Conservation (phyloP, 805 yeast species). For the Groenewaldozyma salmanticensis region DNA sequence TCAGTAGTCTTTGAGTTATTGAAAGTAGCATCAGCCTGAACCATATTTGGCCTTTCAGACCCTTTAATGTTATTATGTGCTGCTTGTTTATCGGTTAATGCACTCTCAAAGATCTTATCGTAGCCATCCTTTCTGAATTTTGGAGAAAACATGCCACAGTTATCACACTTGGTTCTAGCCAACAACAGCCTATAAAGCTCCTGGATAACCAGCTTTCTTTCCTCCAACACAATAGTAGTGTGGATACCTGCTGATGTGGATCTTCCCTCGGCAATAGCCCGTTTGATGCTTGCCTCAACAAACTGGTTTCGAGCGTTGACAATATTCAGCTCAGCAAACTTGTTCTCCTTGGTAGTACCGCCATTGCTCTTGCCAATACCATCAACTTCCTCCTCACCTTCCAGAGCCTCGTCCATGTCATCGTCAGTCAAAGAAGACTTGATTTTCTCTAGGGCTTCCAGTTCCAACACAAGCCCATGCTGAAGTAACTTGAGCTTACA, state of each 20-base stretch:
- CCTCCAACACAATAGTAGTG: conserved; percentile 81
- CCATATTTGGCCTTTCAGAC: conserved; percentile 58
- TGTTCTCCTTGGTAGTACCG: conserved; percentile 24
- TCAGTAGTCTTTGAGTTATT: conserved; percentile 24
- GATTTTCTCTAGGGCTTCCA: conserved; percentile 61
- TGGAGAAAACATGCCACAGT: conserved; percentile 94
- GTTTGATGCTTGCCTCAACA: conserved; percentile 61
- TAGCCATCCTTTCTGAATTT: conserved; percentile 90
- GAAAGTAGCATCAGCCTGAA: conserved; percentile 29
- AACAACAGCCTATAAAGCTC: conserved; percentile 67
- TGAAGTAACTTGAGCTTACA: conserved; percentile 78
- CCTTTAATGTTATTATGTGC: conserved; percentile 76
- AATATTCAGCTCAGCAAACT: conserved; percentile 35
- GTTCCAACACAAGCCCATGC: conserved; percentile 78
- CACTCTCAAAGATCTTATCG: conserved; percentile 82
- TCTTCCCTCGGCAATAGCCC: conserved; percentile 68
- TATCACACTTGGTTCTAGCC: conserved; percentile 81
- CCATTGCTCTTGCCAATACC: conserved; percentile 13
- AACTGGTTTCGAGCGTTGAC: conserved; percentile 53
- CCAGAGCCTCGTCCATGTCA: conserved; percentile 40
- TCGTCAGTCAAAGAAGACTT: conserved; percentile 31
- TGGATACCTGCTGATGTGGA: conserved; percentile 56
- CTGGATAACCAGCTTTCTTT: conserved; percentile 59
- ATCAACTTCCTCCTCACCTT: conserved; percentile 30
- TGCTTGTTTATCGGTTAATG: conserved; percentile 71